Evolutionary conservation across 2,329 filamentous ascomycete genomes (phyloP).

Genomic region (Corinectria fuckeliana): DNA sequence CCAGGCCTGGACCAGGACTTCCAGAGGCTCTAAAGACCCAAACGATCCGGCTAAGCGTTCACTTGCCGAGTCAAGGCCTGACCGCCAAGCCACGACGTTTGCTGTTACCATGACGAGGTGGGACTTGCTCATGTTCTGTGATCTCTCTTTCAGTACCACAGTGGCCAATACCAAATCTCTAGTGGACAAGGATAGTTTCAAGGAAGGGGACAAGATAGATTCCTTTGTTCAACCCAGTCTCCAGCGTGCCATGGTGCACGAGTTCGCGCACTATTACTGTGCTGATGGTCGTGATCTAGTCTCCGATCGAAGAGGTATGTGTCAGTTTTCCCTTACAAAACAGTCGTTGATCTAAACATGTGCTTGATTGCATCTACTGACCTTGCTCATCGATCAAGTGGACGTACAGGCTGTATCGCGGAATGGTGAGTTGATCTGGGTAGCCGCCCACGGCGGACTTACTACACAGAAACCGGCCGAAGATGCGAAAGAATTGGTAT

Average conservation of each 20-base stretch:
- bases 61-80: background rate
- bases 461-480: background rate
- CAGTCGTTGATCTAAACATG: background rate
- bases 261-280: background rate
- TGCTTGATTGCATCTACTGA: background rate
- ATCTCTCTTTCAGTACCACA: background rate
- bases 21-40: background rate
- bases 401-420: background rate
- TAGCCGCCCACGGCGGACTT: no score
- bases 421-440: background rate
- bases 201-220: background rate
- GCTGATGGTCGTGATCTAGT: background rate
- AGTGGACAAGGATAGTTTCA: background rate
- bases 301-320: background rate
- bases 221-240: background rate
- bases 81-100: background rate
- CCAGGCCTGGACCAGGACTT: background rate
- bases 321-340: background rate
- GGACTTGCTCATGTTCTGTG: background rate
- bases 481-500: background rate
- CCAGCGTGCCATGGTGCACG: background rate
- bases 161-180: background rate
- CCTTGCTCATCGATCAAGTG: background rate
- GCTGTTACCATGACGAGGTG: background rate
- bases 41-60: background rate